Conservation (phyloP, 2,329 filamentous ascomycete species). For the Ascochyta fabae region DNA sequence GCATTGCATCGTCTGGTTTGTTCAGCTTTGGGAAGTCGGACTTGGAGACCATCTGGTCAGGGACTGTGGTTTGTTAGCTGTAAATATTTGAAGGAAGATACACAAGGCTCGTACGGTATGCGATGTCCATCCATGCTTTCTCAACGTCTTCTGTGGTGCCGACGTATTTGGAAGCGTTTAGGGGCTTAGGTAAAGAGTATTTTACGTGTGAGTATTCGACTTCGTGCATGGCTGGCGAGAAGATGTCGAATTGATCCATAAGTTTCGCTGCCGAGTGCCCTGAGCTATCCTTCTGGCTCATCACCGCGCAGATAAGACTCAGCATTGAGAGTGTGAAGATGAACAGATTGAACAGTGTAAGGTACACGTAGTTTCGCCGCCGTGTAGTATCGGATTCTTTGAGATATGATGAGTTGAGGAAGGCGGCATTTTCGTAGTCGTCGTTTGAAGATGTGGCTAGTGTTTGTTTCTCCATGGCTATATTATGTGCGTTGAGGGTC, state of each 20-base stretch:
- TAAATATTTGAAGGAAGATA: no score
- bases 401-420: conserved; percentile 34
- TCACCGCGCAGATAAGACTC: conserved; percentile 39
- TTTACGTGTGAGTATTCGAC: conserved; percentile 36
- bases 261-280: conserved; percentile 34
- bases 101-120: conserved; percentile 47
- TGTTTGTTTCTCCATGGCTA: conserved; percentile 38
- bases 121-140: conserved; percentile 63
- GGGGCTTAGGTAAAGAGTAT: conserved; percentile 37
- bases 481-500: no score
- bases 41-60: conserved; percentile 65
- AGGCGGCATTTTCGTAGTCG: conserved; percentile 38
- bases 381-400: conserved; percentile 28
- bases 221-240: conserved; percentile 41
- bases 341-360: conserved; percentile 44
- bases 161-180: conserved; percentile 54
- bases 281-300: conserved; percentile 37
- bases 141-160: conserved; percentile 65
- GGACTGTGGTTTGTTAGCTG: conserved; percentile 53
- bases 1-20: conserved; percentile 60
- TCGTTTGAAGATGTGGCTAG: conserved; percentile 24
- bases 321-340: conserved; percentile 42
- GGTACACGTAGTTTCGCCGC: conserved; percentile 36
- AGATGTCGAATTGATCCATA: conserved; percentile 42
- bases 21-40: conserved; percentile 62